A percentile compares a stretch with the other conserved stretches of the same genome.
phyloP scores from a whole-genome alignment of 495 filamentous ascomycete species.

The Xylaria acuta region DNA sequence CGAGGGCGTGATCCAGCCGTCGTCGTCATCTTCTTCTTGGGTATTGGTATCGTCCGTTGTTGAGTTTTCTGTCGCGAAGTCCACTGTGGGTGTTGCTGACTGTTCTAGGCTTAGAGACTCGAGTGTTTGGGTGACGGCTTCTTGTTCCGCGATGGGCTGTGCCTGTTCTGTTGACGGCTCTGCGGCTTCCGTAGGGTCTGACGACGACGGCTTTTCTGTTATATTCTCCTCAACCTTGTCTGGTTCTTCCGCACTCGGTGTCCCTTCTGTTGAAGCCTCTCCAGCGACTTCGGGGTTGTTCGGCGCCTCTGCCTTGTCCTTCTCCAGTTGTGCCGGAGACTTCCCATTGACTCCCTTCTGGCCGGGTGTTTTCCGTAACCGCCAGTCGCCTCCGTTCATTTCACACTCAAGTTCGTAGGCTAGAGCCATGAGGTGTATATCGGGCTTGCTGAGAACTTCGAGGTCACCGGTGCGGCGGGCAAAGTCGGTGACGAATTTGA shows the following conservation, averaged over 20 bases:
- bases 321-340: conserved; percentile 55
- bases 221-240: conserved; percentile 14
- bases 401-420: conserved; percentile 92
- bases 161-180: conserved; percentile 23
- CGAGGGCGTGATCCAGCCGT: conserved; percentile 93
- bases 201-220: conserved; percentile 3
- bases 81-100: conserved; percentile 24
- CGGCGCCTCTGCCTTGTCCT: conserved; percentile 30
- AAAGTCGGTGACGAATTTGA: conserved; percentile 83
- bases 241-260: not conserved
- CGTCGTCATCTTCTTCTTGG: conserved; percentile 64
- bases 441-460: conserved; percentile 81
- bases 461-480: conserved; percentile 89
- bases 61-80: conserved; percentile 24
- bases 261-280: conserved; percentile 11
- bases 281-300: conserved; percentile 22
- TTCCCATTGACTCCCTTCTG: conserved; percentile 79
- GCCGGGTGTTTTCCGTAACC: conserved; percentile 75
- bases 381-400: conserved; percentile 81
- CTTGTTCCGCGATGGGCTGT: conserved; percentile 33
- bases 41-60: conserved; percentile 15
- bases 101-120: conserved; percentile 37
- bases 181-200: conserved; percentile 16
- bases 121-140: conserved; percentile 33
- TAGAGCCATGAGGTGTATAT: conserved; percentile 87